Evolutionary conservation across 352 stramenopile species (phyloP), one percentile per base, ranked within the genome.

Genomic region (Vaucheria bursata): DNA sequence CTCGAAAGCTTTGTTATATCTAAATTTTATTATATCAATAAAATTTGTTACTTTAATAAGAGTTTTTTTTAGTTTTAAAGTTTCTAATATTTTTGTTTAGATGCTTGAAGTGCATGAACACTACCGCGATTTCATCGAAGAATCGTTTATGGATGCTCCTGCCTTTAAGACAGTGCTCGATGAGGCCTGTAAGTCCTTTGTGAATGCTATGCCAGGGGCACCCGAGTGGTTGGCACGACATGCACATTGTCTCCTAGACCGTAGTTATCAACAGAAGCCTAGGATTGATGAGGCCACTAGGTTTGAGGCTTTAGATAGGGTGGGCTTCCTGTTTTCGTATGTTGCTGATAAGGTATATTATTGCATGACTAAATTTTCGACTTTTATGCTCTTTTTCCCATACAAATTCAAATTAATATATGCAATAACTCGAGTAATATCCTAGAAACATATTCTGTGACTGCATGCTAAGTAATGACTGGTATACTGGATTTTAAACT

Each of bases 271-370:
- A 37, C 74, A 83, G 33, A n/a, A n/a, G n/a, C 79, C 78, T 5
- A 73, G 78, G 39, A 49, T 82, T 7, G 78, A 83, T 38, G 76
- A 82, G 37, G 74, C 73, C 0, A 65, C 68, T 31, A 52, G 76
- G 37, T 72, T 79, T 31, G 66, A 77, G 36, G 78, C 78, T 35
- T 76, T 84, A 31, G 78, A 83, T 52, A 50, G 78, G 67, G 76
- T 83, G 12, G 74, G 66, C 33, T 82, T 84, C 73, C 78, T 84
- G 53, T 84, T 84, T 64, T 53, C 69, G 6, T 84, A 79, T 70
- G 79, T 84, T 40, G 38, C 66, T 7, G 78, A 84, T 70, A 84
- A 84, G 45, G 45, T 59, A 25, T 59, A 25, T 59, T 12, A 18
- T 12, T 59, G 45, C n/a, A n/a, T n/a, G n/a, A n/a, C n/a, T n/a